Conservation (phyloP, 2,329 filamentous ascomycete species). For the Boeremia lycopersici region DNA sequence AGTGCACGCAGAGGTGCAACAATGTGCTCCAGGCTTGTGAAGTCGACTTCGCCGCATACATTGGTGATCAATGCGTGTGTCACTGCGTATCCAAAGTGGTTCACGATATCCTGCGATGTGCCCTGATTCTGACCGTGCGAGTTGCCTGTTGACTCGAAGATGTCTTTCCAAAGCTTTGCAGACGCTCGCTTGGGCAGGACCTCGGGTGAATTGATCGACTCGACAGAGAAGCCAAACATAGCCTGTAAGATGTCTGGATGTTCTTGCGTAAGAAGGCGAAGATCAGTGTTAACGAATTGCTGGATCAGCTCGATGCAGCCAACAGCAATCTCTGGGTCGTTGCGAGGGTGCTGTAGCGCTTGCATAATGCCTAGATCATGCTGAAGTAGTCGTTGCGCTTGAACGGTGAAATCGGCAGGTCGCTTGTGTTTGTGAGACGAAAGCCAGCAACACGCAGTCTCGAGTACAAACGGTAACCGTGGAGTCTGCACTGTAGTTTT, state of each 20-base stretch:
- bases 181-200: slow-evolving; percentile 76
- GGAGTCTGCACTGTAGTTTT: slow-evolving; percentile 66
- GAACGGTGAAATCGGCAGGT: slow-evolving; percentile 31
- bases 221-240: slow-evolving; percentile 74
- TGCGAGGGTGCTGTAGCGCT: slow-evolving; percentile 65
- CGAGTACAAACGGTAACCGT: slow-evolving; percentile 70
- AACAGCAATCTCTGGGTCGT: slow-evolving; percentile 74
- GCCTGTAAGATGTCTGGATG: slow-evolving; percentile 64
- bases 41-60: slow-evolving; percentile 45
- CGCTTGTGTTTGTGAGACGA: slow-evolving; percentile 55
- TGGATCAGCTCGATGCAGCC: slow-evolving; percentile 75
- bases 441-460: slow-evolving; percentile 71
- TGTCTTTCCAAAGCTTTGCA: slow-evolving; percentile 70
- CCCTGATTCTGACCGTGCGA: slow-evolving; percentile 34
- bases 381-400: slow-evolving; percentile 52
- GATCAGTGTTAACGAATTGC: slow-evolving; percentile 65
- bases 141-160: slow-evolving; percentile 41
- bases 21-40: slow-evolving; percentile 43
- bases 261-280: slow-evolving; percentile 67
- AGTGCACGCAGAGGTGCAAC: slow-evolving; percentile 40
- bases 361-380: slow-evolving; percentile 69
- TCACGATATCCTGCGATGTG: slow-evolving; percentile 44
- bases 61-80: slow-evolving; percentile 42
- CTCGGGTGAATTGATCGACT: slow-evolving; percentile 72
- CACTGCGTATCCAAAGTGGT: slow-evolving; percentile 41